Percentiles rank a stretch among this genome's conserved stretches.
Evolutionary conservation across 768 basidiomycete genomes (phyloP).

Genomic region (Pholiota microspora): DNA sequence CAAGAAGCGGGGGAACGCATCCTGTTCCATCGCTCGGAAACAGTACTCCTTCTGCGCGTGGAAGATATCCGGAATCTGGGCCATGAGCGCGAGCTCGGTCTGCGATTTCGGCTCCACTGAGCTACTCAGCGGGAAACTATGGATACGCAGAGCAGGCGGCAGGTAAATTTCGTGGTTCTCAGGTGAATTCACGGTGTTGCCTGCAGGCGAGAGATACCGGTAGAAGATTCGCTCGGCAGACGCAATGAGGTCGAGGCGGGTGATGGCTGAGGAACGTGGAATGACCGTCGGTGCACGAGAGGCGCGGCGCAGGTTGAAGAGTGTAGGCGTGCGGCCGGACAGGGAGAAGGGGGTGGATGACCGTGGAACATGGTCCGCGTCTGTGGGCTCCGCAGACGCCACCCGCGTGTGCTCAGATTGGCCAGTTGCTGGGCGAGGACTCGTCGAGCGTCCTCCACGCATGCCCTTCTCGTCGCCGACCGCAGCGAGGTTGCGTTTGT

Average conservation of each 20-base stretch:
- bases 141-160: conserved; percentile 87
- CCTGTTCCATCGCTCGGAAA: conserved; percentile 94
- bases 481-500: conserved; percentile 61
- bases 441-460: conserved; percentile 50
- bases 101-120: conserved; percentile 67
- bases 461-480: conserved; percentile 42
- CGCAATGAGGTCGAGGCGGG: conserved; percentile 83
- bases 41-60: conserved; percentile 97
- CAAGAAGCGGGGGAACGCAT: conserved; percentile 91
- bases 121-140: conserved; percentile 83
- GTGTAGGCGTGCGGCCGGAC: conserved; percentile 70
- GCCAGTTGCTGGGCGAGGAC: conserved; percentile 49
- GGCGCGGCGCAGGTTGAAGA: conserved; percentile 73
- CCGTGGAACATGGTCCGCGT: conserved; percentile 46
- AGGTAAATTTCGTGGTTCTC: conserved; percentile 99
- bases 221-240: conserved; percentile 96
- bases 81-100: conserved; percentile 72
- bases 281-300: conserved; percentile 94
- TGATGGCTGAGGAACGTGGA: conserved; percentile 87
- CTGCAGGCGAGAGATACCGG: conserved; percentile 85
- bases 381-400: conserved; percentile 44
- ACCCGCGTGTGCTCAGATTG: conserved; percentile 44
- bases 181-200: conserved; percentile 70
- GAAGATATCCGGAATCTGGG: conserved; percentile 95
- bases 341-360: conserved; percentile 81